Base-by-base conservation (phyloP, 2,329 filamentous ascomycete genomes). In the Ceratocystis destructans region DNA sequence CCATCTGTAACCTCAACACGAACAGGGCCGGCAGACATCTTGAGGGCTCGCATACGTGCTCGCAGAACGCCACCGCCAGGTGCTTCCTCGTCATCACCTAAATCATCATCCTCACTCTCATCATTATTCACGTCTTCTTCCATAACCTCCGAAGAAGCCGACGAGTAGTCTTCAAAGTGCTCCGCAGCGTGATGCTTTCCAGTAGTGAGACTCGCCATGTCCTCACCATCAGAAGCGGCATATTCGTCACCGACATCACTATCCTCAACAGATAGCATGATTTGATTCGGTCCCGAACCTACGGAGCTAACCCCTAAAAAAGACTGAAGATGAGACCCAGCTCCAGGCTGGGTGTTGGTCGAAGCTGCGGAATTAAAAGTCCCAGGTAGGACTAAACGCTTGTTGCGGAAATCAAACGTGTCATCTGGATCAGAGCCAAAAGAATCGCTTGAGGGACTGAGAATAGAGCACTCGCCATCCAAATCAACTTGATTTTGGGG, bases 261-360 rank as follows among this genome's bases (percentile, higher is more conserved):
- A 73, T 87, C 86, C 71, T 85, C 82, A 70, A 85, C 74, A 76
- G 77, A 84, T 77, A 77, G 79, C 75, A 83, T 78, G 75, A 82
- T 78, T 70, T 82, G 79, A 72, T 81, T 82, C 76, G 82, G 84
- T 78, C 82, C 80, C 77, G 86, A 88, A 88, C 87, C 88, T 85
- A 86, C 87, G 85, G 88, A 92, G 86, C 88, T 86, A 80, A 87
- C 83, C 84, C 87, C 89, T 89, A 92, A 92, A 93, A 94, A 93
- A 92, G 89, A 89, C 83, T 85, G 80, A 70, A 77, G 76, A 66
- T 76, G 74, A 28, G 64, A 10, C 31, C 17, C 28, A 5, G 2
- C 41, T 55, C 6, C 8, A 20, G 41, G n/a, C 77, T 72, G 65
- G 83, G 78, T 25, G 66, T 83, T 80, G 69, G 81, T 80, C 57